Evolutionary conservation across 805 yeast species (phyloP).

Genomic region (Metschnikowia hibisci): DNA sequence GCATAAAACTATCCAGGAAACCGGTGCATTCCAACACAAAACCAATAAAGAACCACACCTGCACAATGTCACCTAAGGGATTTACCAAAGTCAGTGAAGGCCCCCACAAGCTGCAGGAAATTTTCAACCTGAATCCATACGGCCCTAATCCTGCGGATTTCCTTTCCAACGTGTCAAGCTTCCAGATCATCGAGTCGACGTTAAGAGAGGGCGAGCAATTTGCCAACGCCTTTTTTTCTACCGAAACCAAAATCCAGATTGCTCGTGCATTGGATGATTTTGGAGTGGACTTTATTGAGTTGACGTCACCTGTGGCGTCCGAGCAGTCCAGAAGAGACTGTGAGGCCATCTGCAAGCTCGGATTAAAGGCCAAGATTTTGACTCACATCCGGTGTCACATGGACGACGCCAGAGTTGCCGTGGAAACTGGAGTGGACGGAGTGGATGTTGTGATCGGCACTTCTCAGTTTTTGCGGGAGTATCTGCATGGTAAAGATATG

Average conservation of each 20-base stretch:
- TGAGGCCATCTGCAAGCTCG: conserved; percentile 97
- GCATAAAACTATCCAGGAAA: too few relatives aligned
- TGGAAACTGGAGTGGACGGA: conserved; percentile 98
- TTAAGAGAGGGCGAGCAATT: conserved; percentile 98
- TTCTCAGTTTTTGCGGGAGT: conserved; percentile 89
- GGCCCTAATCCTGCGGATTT: conserved; percentile 95
- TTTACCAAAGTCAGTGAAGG: conserved; percentile 37
- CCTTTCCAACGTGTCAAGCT: conserved; percentile 81
- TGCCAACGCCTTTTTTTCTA: conserved; percentile 92
- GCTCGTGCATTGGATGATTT: conserved; percentile 96
- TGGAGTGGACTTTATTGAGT: conserved; percentile 96
- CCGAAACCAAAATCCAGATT: conserved; percentile 93
- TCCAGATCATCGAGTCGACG: conserved; percentile 92
- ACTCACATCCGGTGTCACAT: conserved; percentile 98
- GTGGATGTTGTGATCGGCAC: conserved; percentile 98
- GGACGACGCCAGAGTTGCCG: conserved; percentile 98
- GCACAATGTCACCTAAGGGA: conserved; percentile 30
- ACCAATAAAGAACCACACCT: background rate
- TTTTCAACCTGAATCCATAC: conserved; percentile 61
- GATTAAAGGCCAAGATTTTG: conserved; percentile 89
- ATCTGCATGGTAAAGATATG: conserved; percentile 98
- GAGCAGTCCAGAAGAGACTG: conserved; percentile 92
- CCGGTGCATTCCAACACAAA: background rate
- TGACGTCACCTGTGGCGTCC: conserved; percentile 96
- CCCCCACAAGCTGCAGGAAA: conserved; percentile 22